Percentiles rank a stretch among this genome's conserved stretches.
Conservation (phyloP, 495 filamentous ascomycete genomes). For the Aspergillus indologenus region DNA sequence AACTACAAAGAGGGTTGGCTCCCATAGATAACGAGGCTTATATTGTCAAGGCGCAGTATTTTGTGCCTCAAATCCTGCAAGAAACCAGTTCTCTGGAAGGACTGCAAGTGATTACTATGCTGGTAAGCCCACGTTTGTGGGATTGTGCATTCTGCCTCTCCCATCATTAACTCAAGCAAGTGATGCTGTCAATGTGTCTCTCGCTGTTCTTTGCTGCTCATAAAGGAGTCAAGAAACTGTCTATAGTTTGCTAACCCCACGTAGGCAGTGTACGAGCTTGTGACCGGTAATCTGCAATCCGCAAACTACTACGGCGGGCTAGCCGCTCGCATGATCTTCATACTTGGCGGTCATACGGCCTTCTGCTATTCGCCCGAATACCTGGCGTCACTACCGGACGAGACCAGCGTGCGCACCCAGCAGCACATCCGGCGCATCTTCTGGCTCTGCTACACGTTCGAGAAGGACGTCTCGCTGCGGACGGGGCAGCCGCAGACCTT, state of each 20-base stretch:
- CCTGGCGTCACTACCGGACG: background rate
- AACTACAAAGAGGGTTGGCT: background rate
- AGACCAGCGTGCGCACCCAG: slow-evolving; percentile 19
- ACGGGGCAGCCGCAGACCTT: slow-evolving; percentile 52
- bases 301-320: slow-evolving; percentile 41
- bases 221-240: background rate
- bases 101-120: slow-evolving; percentile 42
- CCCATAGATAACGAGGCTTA: slow-evolving; percentile 36
- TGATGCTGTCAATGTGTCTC: background rate
- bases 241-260: background rate
- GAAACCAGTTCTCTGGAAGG: slow-evolving; percentile 37
- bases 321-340: slow-evolving; percentile 44
- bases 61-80: slow-evolving; percentile 42
- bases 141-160: too few relatives aligned
- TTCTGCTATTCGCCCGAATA: slow-evolving; percentile 8
- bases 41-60: slow-evolving; percentile 34
- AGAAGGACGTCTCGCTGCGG: slow-evolving; percentile 50
- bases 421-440: slow-evolving; percentile 48
- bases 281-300: slow-evolving; percentile 45
- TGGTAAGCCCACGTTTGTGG: slow-evolving; percentile 31
- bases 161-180: too few relatives aligned
- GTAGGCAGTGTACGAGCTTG: slow-evolving; percentile 42
- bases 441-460: slow-evolving; percentile 52
- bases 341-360: slow-evolving; percentile 43
- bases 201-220: background rate